Conservation (phyloP, 371 early-diverging fungal species). For the Actinomucor elegans region DNA sequence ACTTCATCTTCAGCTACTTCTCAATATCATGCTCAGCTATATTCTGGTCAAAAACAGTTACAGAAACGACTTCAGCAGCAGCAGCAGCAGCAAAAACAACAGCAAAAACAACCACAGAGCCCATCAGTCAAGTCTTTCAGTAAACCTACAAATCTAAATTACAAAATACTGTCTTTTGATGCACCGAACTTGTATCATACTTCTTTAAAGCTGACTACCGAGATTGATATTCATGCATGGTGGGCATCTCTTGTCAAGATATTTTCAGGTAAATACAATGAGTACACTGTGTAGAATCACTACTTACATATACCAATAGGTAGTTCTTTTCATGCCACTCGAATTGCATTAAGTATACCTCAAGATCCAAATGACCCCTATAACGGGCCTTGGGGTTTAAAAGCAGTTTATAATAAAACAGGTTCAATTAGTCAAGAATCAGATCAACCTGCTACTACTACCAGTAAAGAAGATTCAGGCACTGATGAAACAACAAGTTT, state of each 20-base stretch:
- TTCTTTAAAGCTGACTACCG: slow-evolving; percentile 40
- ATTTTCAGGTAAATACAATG: slow-evolving; percentile 21
- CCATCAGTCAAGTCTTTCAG: too few species aligned
- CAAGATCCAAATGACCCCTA: slow-evolving; percentile 52
- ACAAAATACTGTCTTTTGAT: slow-evolving; percentile 35
- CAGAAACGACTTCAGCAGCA: slow-evolving; percentile 35
- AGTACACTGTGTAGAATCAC: too few species aligned
- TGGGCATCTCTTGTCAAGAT: slow-evolving; percentile 45
- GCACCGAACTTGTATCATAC: slow-evolving; percentile 52
- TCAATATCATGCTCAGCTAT: slow-evolving; percentile 51
- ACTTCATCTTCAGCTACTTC: slow-evolving; percentile 30
- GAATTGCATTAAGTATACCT: slow-evolving; percentile 41
- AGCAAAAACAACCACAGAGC: slow-evolving; percentile 13
- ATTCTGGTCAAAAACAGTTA: slow-evolving; percentile 39
- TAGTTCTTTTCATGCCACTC: slow-evolving; percentile 45
- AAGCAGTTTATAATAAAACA: slow-evolving; percentile 41
- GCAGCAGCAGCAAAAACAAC: slow-evolving; percentile 19
- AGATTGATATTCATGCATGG: slow-evolving; percentile 47
- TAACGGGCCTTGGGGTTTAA: slow-evolving; percentile 51
- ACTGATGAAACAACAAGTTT: slow-evolving; percentile 1
- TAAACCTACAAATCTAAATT: slow-evolving; percentile 24
- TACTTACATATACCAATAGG: background rate
- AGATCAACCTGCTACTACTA: background rate
- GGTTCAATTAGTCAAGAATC: slow-evolving; percentile 22
- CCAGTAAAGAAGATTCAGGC: background rate